Evolutionary conservation across 2,329 filamentous ascomycete genomes (phyloP), one percentile per base, ranked within the genome.

Genomic region (Pseudogymnoascus sp.): DNA sequence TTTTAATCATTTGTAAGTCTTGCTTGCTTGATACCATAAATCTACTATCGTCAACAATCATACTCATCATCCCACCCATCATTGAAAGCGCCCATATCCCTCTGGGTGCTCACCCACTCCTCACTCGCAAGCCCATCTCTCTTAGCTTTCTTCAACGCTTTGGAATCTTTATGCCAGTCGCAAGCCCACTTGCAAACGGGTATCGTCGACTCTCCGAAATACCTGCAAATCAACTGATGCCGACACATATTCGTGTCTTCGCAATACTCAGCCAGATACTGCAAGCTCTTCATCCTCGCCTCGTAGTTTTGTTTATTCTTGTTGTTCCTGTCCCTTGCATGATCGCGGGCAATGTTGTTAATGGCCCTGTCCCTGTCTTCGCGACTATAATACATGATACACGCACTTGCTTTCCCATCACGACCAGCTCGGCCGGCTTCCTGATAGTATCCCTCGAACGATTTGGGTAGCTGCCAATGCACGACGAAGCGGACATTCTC

Each of bases 391-490:
- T 97, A 96, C 62, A 97, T 78, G 62, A 96, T 90, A 72, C 92
- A 97, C 65, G 89, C 85, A 33, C 89, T 88, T 0, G 92, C 92
- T 66, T 93, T 93, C 24, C 91, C 91, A 70, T 97, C 93, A 42
- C 93, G 85, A 0, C 93, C 93, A 5, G 93, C 93, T 40, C 93
- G 88, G 0, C 93, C 93, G 1, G 91, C 93, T 80, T 97, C 93
- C 76, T 97, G 93, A 71, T 97, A 96, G 73, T 95, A 97, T 1
- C 93, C 91, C 74, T 97, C 93, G 73, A 97, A 96, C 2, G 89
- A 95, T 72, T 96, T 96, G 8, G 93, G 91, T 8, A 96, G 82
- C 64, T 91, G 89, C 92, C 93, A 97, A 75, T 97, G 93, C 1
- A 95, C 86, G 0, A 97, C 93, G 70, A 97, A 97, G 2, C 93